Base-by-base conservation (phyloP, 2,329 filamentous ascomycete species). In the Tolypocladium paradoxum region DNA sequence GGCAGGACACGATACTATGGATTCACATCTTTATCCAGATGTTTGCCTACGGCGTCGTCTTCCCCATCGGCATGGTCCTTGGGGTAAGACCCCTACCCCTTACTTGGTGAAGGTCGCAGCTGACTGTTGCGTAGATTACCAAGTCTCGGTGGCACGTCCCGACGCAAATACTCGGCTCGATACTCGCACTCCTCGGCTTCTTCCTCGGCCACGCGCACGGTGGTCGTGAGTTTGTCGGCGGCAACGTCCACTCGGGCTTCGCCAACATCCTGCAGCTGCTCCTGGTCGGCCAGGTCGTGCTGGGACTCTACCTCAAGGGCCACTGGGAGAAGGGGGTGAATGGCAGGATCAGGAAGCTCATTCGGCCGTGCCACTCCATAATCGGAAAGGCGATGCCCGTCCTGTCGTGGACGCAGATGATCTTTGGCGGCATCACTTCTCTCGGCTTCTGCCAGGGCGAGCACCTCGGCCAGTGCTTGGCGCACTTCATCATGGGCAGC, bases 401-500 rank as follows among this genome's bases (percentile, higher is more conserved):
- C 3, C 77, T 90, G 1, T 82, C 87, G 29, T 99, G 93, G 93
- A 78, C 85, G 6, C 93, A 99, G 74, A 95, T 99, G 84, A 68
- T 99, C 7, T 96, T 99, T 69, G 93, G 93, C 50, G 93, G 90
- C 38, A 96, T 99, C 64, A 92, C 92, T 0, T 79, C 88, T 4
- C 76, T 96, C 53, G 93, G 93, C 24, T 97, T 96, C 75, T 99
- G 93, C 69, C 87, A 90, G 60, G 90, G 79, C 52, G 91, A 97
- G 54, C 92, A 99, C 65, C 69, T 90, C 1, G 92, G 91, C 34
- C 93, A 99, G 70, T 99, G 93, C 70, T 73, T 88, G 43, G 93
- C 93, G 1, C 93, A 99, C 70, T 99, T 97, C 70, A 99, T 97
- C 69, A 99, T 99, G 93, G 93, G 93, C 46, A 87, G 88, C 60